Evolutionary conservation across 768 basidiomycete species (phyloP).

Genomic region (Hygrophorus pudorinus): DNA sequence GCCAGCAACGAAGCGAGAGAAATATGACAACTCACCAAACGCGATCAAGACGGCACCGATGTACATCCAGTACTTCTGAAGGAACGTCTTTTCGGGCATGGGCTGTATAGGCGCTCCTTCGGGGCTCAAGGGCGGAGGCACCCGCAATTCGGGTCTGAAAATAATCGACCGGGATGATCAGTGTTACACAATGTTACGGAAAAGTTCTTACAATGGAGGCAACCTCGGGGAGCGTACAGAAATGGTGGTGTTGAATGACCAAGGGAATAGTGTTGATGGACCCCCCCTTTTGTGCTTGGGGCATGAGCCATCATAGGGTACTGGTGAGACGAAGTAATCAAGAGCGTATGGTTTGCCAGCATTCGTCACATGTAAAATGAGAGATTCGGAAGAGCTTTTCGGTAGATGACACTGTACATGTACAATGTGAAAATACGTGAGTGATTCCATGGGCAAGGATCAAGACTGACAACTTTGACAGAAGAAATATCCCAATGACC

Average conservation of each 20-base stretch:
- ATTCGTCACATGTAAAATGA: conserved; percentile 44
- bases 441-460: conserved; percentile 4
- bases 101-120: conserved; percentile 56
- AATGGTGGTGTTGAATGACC: conserved; percentile 35
- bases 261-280: conserved; percentile 7
- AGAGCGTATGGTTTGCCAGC: conserved; percentile 47
- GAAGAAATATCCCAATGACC: conserved; percentile 48
- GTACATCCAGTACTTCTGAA: conserved; percentile 92
- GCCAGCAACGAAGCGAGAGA: background rate
- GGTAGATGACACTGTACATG: conserved; percentile 56
- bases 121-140: conserved; percentile 43
- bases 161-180: conserved; percentile 4
- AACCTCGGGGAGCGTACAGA: conserved; percentile 31
- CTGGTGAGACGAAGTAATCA: conserved; percentile 62
- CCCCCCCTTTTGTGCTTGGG: conserved; percentile 22
- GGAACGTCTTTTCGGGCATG: conserved; percentile 61
- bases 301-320: conserved; percentile 63
- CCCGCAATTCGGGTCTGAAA: conserved; percentile 54
- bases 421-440: conserved; percentile 4
- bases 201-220: conserved; percentile 46
- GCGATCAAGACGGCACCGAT: conserved; percentile 49
- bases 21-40: conserved; percentile 35
- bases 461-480: conserved; percentile 44
- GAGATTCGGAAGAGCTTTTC: conserved; percentile 39
- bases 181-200: conserved; percentile 3